Conservation (phyloP, 306 rosid species). For the Urtica urens region DNA sequence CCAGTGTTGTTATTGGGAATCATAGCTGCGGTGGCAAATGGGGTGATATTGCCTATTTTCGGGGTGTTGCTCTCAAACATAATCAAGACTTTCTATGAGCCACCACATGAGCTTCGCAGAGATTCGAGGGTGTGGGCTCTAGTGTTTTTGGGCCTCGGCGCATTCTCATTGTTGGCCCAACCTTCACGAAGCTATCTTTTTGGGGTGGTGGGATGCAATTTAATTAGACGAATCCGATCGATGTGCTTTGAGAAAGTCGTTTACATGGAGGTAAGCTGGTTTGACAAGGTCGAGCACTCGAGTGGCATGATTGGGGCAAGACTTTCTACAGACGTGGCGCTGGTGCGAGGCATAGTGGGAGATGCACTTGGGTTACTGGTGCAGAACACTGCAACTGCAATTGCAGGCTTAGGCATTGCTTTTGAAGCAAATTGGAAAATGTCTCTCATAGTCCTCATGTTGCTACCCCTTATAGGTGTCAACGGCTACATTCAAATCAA, state of each 20-base stretch:
- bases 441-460: constrained; percentile 41
- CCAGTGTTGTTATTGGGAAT: constrained; percentile 42
- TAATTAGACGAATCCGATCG: constrained; percentile 43
- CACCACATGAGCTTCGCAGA: constrained; percentile 38
- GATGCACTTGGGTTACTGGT: constrained; percentile 57
- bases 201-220: constrained; percentile 52
- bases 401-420: constrained; percentile 51
- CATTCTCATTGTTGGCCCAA: constrained; percentile 19
- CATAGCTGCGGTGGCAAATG: constrained; percentile 43
- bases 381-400: constrained; percentile 35
- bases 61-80: constrained; percentile 38
- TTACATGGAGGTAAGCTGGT: constrained; percentile 75
- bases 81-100: constrained; percentile 49
- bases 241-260: constrained; percentile 57
- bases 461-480: constrained; percentile 43
- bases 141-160: constrained; percentile 34
- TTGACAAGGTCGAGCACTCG: constrained; percentile 55
- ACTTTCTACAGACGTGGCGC: constrained; percentile 61
- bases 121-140: constrained; percentile 61
- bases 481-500: constrained; percentile 43
- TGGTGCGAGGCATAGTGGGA: constrained; percentile 49
- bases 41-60: constrained; percentile 31
- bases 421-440: constrained; percentile 60
- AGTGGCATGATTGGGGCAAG: constrained; percentile 67
- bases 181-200: constrained; percentile 49